Base-by-base conservation (phyloP, 352 stramenopile genomes). In the Pythium guiyangense region DNA sequence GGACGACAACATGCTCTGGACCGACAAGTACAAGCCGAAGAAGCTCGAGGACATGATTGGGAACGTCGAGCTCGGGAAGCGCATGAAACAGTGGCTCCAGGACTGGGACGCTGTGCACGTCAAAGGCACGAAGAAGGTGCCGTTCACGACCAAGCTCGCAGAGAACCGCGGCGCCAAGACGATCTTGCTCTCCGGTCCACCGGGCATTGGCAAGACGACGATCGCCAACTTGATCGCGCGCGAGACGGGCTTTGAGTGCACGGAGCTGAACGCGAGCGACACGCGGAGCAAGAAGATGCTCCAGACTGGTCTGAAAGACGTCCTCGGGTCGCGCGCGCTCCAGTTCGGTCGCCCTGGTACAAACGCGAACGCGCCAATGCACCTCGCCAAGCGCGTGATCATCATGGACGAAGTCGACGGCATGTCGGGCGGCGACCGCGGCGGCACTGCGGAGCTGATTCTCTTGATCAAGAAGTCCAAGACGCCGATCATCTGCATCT, bases 321-420 rank as follows among this genome's bases (percentile, higher is more conserved):
- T 94, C 12, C 73, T 98, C 4, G 94, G 92, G 57, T 97, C 90
- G 17, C 93, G 97, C 60, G 91, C 93, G 26, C 74, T 98, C 6
- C 79, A 85, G 37, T 98, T 98, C 70, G 73, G 74, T 29, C 51
- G 39, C 0, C 22, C 64, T 3, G 62, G 35, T 8, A 76, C 65
- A 9, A 81, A 75, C 4, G 60, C 58, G 6, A 75, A 79, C 17
- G 64, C 81, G 14, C 74, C 74, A 29, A 77, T 93, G 60, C 73
- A 82, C 44, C 57, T 94, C 9, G 73, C 77, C 50, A 90, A 92
- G 68, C 92, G 96, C 20, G 83, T 98, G 48, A 83, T 99, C 14
- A 92, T 99, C 59, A 99, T 99, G 97, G 97, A 99, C 60, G 97
- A 99, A 79, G 97, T 99, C 3, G 97, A 99, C 69, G 97, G 97